These are phyloP conservation scores for Myotisia sp. DNA, from an alignment of 2,329 filamentous ascomycete species.

Conservation along the genomic window DNA sequence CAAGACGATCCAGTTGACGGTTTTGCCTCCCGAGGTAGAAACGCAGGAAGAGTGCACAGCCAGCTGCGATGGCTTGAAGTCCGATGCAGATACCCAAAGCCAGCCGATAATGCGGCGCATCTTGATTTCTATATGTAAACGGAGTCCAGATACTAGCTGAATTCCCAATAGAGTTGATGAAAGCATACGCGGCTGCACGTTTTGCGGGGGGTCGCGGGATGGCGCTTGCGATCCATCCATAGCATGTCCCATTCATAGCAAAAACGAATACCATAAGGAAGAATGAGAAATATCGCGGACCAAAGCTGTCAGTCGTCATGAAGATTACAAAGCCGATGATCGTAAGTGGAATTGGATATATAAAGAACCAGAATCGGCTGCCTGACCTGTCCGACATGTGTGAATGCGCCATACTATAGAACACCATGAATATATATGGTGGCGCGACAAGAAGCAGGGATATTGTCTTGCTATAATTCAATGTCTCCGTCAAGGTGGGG, in stretches of 20 bases:
- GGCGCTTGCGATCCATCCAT: slow-evolving; percentile 38
- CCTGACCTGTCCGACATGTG: slow-evolving; percentile 31
- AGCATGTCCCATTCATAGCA: slow-evolving; percentile 38
- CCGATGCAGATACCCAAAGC: slow-evolving; percentile 32
- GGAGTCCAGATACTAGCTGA: slow-evolving; percentile 40
- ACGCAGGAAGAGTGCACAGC: slow-evolving; percentile 25
- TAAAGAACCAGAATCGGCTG: slow-evolving; percentile 40
- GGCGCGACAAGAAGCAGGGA: slow-evolving; percentile 40
- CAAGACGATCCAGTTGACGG: slow-evolving; percentile 36
- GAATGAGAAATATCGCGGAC: slow-evolving; percentile 41
- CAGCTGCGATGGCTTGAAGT: slow-evolving; percentile 24
- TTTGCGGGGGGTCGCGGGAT: slow-evolving; percentile 42
- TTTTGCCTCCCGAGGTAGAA: slow-evolving; percentile 35
- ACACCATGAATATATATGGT: slow-evolving; percentile 41
- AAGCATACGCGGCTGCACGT: slow-evolving; percentile 40
- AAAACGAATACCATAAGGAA: slow-evolving; percentile 45
- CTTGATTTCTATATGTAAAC: slow-evolving; percentile 32
- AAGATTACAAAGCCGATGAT: slow-evolving; percentile 41
- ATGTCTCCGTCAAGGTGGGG: slow-evolving; percentile 35
- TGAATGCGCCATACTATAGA: slow-evolving; percentile 34
- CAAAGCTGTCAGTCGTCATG: slow-evolving; percentile 39
- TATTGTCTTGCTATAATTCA: slow-evolving; percentile 32
- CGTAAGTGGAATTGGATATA: slow-evolving; percentile 39
- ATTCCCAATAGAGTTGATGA: slow-evolving; percentile 43
- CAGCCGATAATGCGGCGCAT: slow-evolving; percentile 27